phyloP scores from a whole-genome alignment of 306 rosid genomes.

The Cicer judaicum region DNA sequence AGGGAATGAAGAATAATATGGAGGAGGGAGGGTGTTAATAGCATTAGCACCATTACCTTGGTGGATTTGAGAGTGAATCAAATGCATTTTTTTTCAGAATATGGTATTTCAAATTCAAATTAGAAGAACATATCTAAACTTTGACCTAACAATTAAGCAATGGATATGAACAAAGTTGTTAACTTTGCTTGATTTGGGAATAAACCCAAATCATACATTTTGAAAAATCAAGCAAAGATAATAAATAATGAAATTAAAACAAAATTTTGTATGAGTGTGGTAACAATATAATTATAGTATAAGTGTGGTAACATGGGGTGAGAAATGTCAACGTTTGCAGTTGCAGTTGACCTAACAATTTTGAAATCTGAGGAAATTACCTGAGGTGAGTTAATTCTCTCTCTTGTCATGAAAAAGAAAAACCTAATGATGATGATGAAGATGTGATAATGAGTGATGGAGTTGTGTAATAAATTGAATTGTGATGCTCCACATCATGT shows the following conservation, averaged over 20 bases:
- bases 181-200: constrained; percentile 56
- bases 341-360: constrained; percentile 76
- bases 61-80: constrained; percentile 59
- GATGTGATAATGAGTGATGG: constrained; percentile 22
- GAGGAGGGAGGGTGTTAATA: not conserved
- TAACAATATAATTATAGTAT: constrained; percentile 19
- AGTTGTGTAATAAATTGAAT: constrained; percentile 5
- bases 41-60: constrained; percentile 42
- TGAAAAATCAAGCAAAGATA: constrained; percentile 19
- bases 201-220: constrained; percentile 62
- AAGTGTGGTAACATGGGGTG: constrained; percentile 43
- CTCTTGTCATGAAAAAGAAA: constrained; percentile 30
- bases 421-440: constrained; percentile 36
- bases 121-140: not conserved
- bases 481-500: constrained; percentile 36
- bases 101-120: constrained; percentile 46
- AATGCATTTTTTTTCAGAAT: constrained; percentile 66
- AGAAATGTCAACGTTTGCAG: constrained; percentile 60
- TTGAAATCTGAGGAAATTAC: constrained; percentile 48
- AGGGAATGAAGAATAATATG: constrained; percentile 43
- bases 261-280: not conserved
- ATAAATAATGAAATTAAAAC: too few species aligned
- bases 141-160: constrained; percentile 7
- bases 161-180: constrained; percentile 35
- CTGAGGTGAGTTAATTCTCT: constrained; percentile 40